These are phyloP conservation scores for Nakazawaea wyomingensis DNA, from an alignment of 805 yeast species.

Conservation along the genomic window DNA sequence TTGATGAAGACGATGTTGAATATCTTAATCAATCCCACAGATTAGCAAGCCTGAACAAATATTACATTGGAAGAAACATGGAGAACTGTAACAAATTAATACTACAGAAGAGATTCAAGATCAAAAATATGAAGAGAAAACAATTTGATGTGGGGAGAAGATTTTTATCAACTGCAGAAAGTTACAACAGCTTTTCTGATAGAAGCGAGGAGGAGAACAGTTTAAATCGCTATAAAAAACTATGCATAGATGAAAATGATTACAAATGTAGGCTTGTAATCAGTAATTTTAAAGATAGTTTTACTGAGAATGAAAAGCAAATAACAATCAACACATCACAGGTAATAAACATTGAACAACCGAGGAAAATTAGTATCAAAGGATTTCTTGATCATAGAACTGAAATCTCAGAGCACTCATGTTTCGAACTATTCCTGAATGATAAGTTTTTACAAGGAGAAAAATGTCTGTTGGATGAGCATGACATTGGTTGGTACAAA, in stretches of 20 bases:
- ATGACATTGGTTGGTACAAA: slow-evolving; percentile 9
- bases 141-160: neutral
- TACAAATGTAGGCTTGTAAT: neutral
- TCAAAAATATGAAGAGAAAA: neutral
- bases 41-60: slow-evolving; percentile 19
- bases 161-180: neutral
- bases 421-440: neutral
- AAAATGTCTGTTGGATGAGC: neutral
- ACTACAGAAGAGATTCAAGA: neutral
- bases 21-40: slow-evolving; percentile 10
- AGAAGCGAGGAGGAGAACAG: neutral
- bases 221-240: neutral
- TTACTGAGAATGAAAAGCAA: too few relatives aligned
- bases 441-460: neutral
- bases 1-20: slow-evolving; percentile 6
- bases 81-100: neutral
- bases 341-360: too few relatives aligned
- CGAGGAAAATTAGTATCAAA: too few relatives aligned
- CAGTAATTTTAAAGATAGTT: neutral
- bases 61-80: slow-evolving; percentile 16
- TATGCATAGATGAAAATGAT: neutral
- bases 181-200: neutral
- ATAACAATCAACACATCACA: too few relatives aligned
- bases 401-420: neutral
- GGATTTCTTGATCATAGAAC: neutral